phyloP scores from a whole-genome alignment of 768 basidiomycete genomes.

The Rickenella mellea region DNA sequence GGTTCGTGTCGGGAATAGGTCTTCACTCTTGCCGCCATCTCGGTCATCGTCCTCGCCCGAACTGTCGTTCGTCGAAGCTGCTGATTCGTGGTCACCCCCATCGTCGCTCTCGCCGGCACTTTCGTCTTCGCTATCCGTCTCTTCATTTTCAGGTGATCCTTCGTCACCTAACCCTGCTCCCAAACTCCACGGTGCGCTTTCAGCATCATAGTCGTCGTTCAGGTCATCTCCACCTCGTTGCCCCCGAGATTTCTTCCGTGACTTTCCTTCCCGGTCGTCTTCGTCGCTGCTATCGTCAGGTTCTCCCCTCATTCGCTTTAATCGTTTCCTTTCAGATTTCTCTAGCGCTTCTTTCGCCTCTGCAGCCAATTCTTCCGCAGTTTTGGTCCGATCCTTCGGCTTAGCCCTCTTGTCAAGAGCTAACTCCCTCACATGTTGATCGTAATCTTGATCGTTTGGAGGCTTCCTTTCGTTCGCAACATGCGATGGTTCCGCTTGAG shows the following conservation, averaged over 20 bases:
- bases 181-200: slow-evolving; percentile 21
- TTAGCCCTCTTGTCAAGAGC: slow-evolving; percentile 91
- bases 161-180: slow-evolving; percentile 29
- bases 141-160: slow-evolving; percentile 25
- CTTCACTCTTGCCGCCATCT: slow-evolving; percentile 9
- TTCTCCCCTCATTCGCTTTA: slow-evolving; percentile 80
- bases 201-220: slow-evolving; percentile 68
- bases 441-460: slow-evolving; percentile 69
- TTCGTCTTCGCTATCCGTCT: slow-evolving; percentile 24
- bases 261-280: slow-evolving; percentile 29
- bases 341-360: slow-evolving; percentile 84
- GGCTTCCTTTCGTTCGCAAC: slow-evolving; percentile 16
- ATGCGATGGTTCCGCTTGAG: background rate
- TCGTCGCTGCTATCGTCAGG: slow-evolving; percentile 56
- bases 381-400: slow-evolving; percentile 92
- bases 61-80: slow-evolving; percentile 5
- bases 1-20: slow-evolving; percentile 23
- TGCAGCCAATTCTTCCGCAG: slow-evolving; percentile 85
- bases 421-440: slow-evolving; percentile 84
- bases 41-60: slow-evolving; percentile 27
- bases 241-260: slow-evolving; percentile 39
- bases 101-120: slow-evolving; percentile 19
- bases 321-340: slow-evolving; percentile 70
- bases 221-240: slow-evolving; percentile 75
- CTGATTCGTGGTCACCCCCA: slow-evolving; percentile 22